These are phyloP conservation scores for Psilocybe cyanescens DNA, from an alignment of 768 basidiomycete genomes.

Conservation along the genomic window DNA sequence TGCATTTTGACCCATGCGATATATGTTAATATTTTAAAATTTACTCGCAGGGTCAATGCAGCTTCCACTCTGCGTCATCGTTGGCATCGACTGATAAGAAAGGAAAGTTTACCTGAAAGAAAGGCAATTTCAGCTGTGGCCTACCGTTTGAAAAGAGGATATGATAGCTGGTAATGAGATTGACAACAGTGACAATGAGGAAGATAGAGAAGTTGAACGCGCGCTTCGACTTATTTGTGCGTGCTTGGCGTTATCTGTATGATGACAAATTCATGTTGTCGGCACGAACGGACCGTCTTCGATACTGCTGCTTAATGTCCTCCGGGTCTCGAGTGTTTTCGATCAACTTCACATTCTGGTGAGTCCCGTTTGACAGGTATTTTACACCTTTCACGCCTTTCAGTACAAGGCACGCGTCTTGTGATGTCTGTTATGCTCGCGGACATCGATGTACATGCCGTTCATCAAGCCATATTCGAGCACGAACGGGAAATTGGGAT, in stretches of 20 bases:
- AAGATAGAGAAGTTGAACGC: neutral
- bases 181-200: neutral
- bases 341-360: no score
- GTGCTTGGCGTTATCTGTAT: neutral
- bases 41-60: conserved; percentile 59
- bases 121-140: no score
- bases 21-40: conserved; percentile 15
- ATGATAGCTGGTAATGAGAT: no score
- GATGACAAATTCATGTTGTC: neutral
- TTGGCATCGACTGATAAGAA: conserved; percentile 18
- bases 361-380: no score
- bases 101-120: neutral
- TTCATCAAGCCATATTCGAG: conserved; percentile 26
- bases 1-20: conserved; percentile 66
- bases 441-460: conserved; percentile 22
- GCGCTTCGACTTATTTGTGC: neutral
- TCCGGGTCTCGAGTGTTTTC: no score
- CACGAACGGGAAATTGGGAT: conserved; percentile 45
- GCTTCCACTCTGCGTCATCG: conserved; percentile 97
- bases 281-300: neutral
- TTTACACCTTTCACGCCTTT: no score
- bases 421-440: conserved; percentile 5
- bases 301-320: no score
- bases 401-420: no score
- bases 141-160: no score